Evolutionary conservation across 148 eudicot species (phyloP).

Genomic region (Chenopodium suecicum): DNA sequence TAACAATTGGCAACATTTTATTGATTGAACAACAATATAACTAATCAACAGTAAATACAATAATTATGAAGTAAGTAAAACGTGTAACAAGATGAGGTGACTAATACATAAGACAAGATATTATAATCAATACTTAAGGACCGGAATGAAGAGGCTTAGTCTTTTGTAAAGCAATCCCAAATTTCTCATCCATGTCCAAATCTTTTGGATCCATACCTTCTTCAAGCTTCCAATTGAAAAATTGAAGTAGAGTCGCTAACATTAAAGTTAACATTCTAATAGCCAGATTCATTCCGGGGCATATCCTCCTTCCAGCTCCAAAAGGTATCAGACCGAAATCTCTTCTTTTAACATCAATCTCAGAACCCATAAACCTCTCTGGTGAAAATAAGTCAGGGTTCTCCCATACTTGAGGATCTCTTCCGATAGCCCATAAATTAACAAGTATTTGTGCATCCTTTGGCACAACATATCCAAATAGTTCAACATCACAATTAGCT

Average conservation of each 20-base stretch:
- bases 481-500: constrained; percentile 42
- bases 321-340: constrained; percentile 42
- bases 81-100: too few species aligned
- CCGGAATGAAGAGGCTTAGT: constrained; percentile 22
- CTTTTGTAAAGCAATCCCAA: constrained; percentile 45
- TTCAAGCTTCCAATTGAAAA: constrained; percentile 51
- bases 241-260: constrained; percentile 47
- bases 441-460: constrained; percentile 57
- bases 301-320: constrained; percentile 62
- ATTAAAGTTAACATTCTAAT: constrained; percentile 32
- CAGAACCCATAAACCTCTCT: constrained; percentile 46
- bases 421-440: constrained; percentile 64
- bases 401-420: constrained; percentile 49
- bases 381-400: constrained; percentile 45
- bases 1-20: not conserved
- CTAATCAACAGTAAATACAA: not conserved
- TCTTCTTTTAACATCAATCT: constrained; percentile 47
- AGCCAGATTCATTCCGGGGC: constrained; percentile 59
- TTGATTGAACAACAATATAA: not conserved
- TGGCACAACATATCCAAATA: constrained; percentile 46
- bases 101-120: not conserved
- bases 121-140: not conserved
- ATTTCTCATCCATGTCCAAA: constrained; percentile 46
- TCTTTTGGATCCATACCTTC: constrained; percentile 20
- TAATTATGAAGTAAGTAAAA: too few species aligned